Conservation (phyloP, 1,284 basidiomycete species). For the Melampsora occidentalis region DNA sequence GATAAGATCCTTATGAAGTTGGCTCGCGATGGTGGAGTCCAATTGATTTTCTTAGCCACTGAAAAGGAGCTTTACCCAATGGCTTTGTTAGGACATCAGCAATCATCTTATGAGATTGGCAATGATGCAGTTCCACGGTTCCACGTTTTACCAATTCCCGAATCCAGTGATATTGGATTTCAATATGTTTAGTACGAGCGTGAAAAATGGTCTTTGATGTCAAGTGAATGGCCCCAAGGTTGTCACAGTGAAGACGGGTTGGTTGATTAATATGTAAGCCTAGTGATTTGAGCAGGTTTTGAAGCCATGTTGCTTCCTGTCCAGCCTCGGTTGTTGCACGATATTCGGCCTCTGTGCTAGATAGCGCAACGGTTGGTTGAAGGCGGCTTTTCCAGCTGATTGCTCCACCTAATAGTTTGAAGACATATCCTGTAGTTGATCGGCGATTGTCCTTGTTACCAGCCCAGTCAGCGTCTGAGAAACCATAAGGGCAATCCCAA, state of each 20-base stretch:
- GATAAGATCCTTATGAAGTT: too few relatives aligned
- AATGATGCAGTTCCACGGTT: not conserved
- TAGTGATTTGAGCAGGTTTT: not conserved
- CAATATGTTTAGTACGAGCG: not conserved
- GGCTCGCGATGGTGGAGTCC: too few relatives aligned
- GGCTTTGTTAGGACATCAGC: not conserved
- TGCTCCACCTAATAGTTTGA: conserved; percentile 26
- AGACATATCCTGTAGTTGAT: conserved; percentile 15
- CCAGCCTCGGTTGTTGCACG: conserved; percentile 7
- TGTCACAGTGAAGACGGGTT: not conserved
- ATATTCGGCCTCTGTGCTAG: conserved; percentile 43
- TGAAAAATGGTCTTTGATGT: not conserved
- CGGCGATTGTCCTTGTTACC: not conserved
- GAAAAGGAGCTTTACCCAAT: not conserved
- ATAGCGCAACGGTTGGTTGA: conserved; percentile 36
- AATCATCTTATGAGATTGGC: not conserved
- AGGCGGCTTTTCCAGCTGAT: conserved; percentile 25
- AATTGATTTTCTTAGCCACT: too few relatives aligned
- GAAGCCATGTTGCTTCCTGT: conserved; percentile 11
- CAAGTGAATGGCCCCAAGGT: not conserved
- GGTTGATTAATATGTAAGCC: not conserved
- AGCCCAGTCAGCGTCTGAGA: not conserved
- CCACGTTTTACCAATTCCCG: not conserved
- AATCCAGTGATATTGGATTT: not conserved
- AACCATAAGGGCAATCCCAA: not conserved